Evolutionary conservation across 306 rosid genomes (phyloP), one percentile per base, ranked within the genome.

Genomic region (Malus orientalis): DNA sequence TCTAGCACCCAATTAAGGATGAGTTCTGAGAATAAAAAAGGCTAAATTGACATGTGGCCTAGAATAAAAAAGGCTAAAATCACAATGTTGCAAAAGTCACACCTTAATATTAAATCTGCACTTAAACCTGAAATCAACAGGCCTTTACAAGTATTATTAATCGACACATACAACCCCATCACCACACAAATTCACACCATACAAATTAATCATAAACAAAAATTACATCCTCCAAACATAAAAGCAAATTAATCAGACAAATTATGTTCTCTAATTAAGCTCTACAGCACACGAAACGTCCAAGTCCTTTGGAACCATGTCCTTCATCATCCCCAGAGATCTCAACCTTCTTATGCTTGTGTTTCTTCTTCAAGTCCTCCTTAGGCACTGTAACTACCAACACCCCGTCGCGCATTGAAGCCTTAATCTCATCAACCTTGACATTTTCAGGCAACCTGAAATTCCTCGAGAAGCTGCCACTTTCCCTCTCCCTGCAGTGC

Each of bases 401-500:
- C 14, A 87, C 88, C 53, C 95, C 91, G 73, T 87, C 88, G 23
- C 60, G 76, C 84, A 90, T 84, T 40, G 88, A 79, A 27, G 90
- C 92, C 62, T 82, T 84, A 2, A 86, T 79, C 47, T 84, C 89
- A 62, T 83, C 92, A 8, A 86, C 88, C 51, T 82, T 86, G 6
- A 81, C 65, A 76, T 82, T 86, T n/a, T 87, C 90, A 36, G 90
- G 95, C 80, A 90, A 59, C 22, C 87, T 80, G n/a, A 90, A 87
- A 47, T 81, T 42, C 76, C 86, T 90, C 3, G 51, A 44, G 47
- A 84, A 79, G 63, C 67, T 64, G 4, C 82, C 89, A 4, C n/a
- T 32, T 16, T 49, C 72, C 61, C 91, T 87, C 82, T 90, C 95
- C 68, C 70, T 86, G 73, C 90, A 87, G 72, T 87, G 91, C 91